A percentile compares a stretch with the other conserved stretches of the same genome.
phyloP scores from a whole-genome alignment of 139 green algal genomes.

The Eudorina sp. region DNA sequence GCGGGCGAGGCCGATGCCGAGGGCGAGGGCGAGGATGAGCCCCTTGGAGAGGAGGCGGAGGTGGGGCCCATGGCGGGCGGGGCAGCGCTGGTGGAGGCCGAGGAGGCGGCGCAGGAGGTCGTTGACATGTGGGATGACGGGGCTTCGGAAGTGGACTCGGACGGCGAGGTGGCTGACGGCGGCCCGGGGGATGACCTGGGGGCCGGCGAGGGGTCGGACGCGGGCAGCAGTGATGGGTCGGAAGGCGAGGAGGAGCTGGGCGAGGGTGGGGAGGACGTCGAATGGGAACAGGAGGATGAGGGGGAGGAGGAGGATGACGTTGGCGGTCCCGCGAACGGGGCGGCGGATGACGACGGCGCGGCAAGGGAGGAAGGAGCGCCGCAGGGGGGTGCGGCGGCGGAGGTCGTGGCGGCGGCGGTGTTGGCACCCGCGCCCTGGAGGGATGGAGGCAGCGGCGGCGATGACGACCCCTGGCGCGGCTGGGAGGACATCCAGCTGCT shows the following conservation, averaged over 20 bases:
- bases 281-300: neutral
- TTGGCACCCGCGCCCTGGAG: no score
- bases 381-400: neutral
- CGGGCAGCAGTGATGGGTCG: neutral
- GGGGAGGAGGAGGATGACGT: neutral
- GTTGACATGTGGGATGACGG: neutral
- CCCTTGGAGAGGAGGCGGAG: neutral
- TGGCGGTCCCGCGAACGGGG: neutral
- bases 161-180: neutral
- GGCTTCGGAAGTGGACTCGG: neutral
- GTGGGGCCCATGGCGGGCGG: no score
- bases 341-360: neutral
- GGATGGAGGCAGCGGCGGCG: neutral
- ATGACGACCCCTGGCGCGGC: neutral
- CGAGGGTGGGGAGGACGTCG: neutral
- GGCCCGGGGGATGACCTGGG: neutral
- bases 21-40: neutral
- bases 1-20: neutral
- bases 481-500: constrained; percentile 3
- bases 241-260: neutral
- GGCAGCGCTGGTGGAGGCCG: neutral
- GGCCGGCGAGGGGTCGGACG: neutral
- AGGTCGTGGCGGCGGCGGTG: neutral
- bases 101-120: neutral
- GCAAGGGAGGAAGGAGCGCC: neutral